phyloP scores from a whole-genome alignment of 2,329 filamentous ascomycete genomes.

The Mycosphaerelloides madeirae region DNA sequence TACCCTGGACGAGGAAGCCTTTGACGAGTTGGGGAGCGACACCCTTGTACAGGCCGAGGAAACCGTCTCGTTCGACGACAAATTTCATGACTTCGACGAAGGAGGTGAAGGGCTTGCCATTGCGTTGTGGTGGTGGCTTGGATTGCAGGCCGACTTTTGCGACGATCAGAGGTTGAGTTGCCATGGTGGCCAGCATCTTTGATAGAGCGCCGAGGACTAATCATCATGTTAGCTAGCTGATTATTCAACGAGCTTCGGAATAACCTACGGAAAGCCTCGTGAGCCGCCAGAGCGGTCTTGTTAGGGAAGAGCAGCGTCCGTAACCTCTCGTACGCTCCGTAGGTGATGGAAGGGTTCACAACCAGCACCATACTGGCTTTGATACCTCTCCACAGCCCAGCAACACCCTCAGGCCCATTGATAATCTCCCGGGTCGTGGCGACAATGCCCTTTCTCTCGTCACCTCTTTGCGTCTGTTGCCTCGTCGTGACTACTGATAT shows the following conservation, averaged over 20 bases:
- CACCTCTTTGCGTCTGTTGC: conserved; percentile 86
- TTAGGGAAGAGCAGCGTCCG: conserved; percentile 73
- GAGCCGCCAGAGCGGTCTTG: conserved; percentile 68
- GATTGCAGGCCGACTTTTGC: conserved; percentile 97
- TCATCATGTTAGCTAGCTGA: conserved; percentile 4
- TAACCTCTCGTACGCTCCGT: conserved; percentile 89
- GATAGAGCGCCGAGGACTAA: conserved; percentile 82
- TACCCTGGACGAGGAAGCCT: conserved; percentile 85
- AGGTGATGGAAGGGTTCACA: conserved; percentile 94
- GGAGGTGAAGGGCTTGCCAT: conserved; percentile 87
- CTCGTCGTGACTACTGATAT: conserved; percentile 92
- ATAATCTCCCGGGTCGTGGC: conserved; percentile 87
- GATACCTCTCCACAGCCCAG: conserved; percentile 87
- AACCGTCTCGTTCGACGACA: conserved; percentile 83
- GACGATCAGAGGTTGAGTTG: conserved; percentile 91
- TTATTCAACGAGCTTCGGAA: not conserved
- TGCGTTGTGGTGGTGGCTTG: conserved; percentile 74
- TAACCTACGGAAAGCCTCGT: conserved; percentile 84
- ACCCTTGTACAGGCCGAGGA: conserved; percentile 85
- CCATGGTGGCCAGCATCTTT: conserved; percentile 85
- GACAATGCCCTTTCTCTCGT: conserved; percentile 77
- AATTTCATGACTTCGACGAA: conserved; percentile 94
- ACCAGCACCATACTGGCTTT: conserved; percentile 95
- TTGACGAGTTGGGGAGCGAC: conserved; percentile 92
- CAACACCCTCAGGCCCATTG: conserved; percentile 81